Percentiles rank a stretch among this genome's conserved stretches.
phyloP scores from a whole-genome alignment of 2,329 filamentous ascomycete species.

The Periconia sp. region DNA sequence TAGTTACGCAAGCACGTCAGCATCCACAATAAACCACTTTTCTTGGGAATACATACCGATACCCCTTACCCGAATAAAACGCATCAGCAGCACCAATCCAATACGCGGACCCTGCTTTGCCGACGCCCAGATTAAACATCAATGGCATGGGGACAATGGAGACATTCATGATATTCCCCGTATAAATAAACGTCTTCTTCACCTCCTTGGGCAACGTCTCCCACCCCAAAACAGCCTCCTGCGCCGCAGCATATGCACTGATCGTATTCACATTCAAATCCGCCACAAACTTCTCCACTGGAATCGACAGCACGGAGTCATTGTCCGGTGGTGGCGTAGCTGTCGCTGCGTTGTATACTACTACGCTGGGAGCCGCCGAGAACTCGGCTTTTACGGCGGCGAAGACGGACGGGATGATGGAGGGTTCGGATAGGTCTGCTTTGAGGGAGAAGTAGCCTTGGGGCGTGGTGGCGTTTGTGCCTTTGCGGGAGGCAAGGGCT shows the following conservation, averaged over 20 bases:
- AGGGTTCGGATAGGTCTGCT: slow-evolving; percentile 3
- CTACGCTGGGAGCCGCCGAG: slow-evolving; percentile 8
- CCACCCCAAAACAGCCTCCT: slow-evolving; percentile 47
- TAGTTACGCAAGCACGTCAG: slow-evolving; percentile 10
- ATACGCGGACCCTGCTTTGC: slow-evolving; percentile 1
- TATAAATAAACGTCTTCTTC: slow-evolving; percentile 50
- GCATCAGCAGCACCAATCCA: background rate
- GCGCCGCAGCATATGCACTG: slow-evolving; percentile 47
- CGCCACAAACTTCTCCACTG: slow-evolving; percentile 25
- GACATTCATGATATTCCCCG: slow-evolving; percentile 41
- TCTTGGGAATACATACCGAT: slow-evolving; percentile 5
- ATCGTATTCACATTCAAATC: slow-evolving; percentile 47
- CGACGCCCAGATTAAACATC: background rate
- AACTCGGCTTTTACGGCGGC: slow-evolving; percentile 1
- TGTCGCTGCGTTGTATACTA: slow-evolving; percentile 10
- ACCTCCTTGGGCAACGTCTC: slow-evolving; percentile 37
- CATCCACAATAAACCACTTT: slow-evolving; percentile 3
- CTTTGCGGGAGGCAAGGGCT: slow-evolving; percentile 6
- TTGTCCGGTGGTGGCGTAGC: background rate
- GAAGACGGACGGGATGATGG: slow-evolving; percentile 1
- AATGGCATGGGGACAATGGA: background rate
- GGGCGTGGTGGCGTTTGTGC: background rate
- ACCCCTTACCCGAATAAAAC: background rate
- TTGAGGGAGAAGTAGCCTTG: background rate
- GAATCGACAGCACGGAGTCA: slow-evolving; percentile 1